These are phyloP conservation scores for Odonthalia washingtoniensis DNA, from an alignment of 31 red algal genomes.

Conservation along the genomic window DNA sequence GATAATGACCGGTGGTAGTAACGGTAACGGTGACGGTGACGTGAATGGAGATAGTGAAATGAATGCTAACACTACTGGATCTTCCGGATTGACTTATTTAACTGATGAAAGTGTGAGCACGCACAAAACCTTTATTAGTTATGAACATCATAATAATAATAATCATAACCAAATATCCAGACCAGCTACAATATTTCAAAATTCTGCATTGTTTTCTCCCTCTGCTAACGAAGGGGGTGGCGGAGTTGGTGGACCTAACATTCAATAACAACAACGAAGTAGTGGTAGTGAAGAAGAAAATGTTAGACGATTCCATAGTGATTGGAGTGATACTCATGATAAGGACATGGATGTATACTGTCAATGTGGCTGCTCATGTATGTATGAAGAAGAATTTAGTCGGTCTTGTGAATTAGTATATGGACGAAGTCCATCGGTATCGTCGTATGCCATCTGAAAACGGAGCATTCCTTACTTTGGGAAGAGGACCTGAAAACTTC, in stretches of 20 bases:
- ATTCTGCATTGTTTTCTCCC: slow-evolving; percentile 54
- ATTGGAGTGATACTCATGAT: slow-evolving; percentile 70
- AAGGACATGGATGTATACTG: no score
- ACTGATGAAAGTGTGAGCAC: slow-evolving; percentile 77
- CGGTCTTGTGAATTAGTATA: slow-evolving; percentile 60
- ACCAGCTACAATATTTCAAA: slow-evolving; percentile 46
- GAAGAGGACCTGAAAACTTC: no score
- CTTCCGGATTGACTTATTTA: slow-evolving; percentile 60
- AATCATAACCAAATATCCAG: slow-evolving; percentile 19
- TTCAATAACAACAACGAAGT: slow-evolving; percentile 17
- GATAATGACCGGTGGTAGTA: no score
- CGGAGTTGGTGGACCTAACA: no score
- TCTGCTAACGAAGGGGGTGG: no score
- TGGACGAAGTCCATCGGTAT: slow-evolving; percentile 60
- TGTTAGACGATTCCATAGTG: slow-evolving; percentile 55
- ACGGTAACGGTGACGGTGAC: no score
- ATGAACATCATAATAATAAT: slow-evolving; percentile 31
- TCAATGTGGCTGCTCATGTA: slow-evolving; percentile 66
- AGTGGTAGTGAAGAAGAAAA: slow-evolving; percentile 50
- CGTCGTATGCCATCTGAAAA: no score
- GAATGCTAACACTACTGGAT: slow-evolving; percentile 48
- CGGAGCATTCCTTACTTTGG: no score
- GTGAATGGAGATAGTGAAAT: no score
- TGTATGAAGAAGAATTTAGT: slow-evolving; percentile 75
- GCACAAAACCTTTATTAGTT: slow-evolving; percentile 48